A percentile compares a stretch with the other conserved stretches of the same genome.
Conservation (phyloP, 352 stramenopile species). For the Phytophthora pini region DNA sequence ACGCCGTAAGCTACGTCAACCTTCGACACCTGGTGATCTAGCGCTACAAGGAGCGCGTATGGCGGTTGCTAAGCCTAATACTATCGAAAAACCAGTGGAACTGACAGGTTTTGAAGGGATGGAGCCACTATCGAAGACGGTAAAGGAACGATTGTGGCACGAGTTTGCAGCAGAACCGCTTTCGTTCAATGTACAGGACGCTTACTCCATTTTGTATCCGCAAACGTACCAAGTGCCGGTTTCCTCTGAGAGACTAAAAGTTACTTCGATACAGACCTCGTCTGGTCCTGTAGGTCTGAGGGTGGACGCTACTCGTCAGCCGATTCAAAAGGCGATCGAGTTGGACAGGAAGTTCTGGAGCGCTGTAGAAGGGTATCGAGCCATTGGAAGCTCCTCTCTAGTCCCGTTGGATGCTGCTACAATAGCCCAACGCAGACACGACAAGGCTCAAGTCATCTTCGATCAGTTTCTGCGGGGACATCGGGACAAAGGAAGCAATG, state of each 20-base stretch:
- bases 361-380: slow-evolving; percentile 63
- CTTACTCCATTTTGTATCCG: slow-evolving; percentile 67
- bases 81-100: neutral
- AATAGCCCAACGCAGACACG: slow-evolving; percentile 37
- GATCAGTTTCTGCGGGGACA: slow-evolving; percentile 49
- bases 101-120: slow-evolving; percentile 16
- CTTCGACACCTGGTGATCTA: slow-evolving; percentile 9
- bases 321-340: slow-evolving; percentile 28
- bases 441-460: slow-evolving; percentile 54
- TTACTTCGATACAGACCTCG: neutral
- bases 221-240: slow-evolving; percentile 36
- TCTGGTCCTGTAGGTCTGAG: slow-evolving; percentile 6
- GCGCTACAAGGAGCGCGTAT: slow-evolving; percentile 26
- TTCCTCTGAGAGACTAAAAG: neutral
- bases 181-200: slow-evolving; percentile 55
- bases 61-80: slow-evolving; percentile 3
- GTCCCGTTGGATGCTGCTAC: slow-evolving; percentile 49
- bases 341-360: slow-evolving; percentile 69
- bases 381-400: slow-evolving; percentile 44
- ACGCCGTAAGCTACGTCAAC: neutral
- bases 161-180: slow-evolving; percentile 46
- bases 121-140: slow-evolving; percentile 37
- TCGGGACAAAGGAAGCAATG: neutral
- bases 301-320: slow-evolving; percentile 18
- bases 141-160: slow-evolving; percentile 51